Conservation (phyloP, 2,329 filamentous ascomycete species). For the Colletotrichum euphorbiae region DNA sequence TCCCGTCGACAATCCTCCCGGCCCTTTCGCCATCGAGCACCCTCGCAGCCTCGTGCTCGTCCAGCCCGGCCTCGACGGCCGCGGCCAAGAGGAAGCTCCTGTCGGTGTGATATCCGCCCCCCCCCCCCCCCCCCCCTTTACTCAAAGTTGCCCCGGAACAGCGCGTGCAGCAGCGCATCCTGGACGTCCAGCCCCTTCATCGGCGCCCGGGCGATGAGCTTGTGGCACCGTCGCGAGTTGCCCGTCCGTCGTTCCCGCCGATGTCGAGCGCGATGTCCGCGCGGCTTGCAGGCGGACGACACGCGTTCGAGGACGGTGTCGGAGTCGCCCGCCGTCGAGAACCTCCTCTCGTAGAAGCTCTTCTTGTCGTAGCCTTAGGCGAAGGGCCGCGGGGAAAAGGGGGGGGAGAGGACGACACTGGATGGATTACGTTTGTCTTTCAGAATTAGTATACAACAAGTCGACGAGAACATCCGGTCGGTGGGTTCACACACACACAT, state of each 20-base stretch:
- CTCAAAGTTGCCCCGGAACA: constrained; percentile 58
- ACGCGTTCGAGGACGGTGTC: constrained; percentile 48
- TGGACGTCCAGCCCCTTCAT: constrained; percentile 47
- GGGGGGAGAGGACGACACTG: background rate
- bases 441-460: no score
- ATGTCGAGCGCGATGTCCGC: constrained; percentile 54
- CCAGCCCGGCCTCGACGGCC: constrained; percentile 49
- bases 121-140: no score
- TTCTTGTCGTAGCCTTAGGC: constrained; percentile 50
- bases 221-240: constrained; percentile 58
- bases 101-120: constrained; percentile 56
- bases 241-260: constrained; percentile 56
- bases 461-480: no score
- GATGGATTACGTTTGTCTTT: background rate
- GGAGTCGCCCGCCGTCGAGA: constrained; percentile 39
- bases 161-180: constrained; percentile 53
- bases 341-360: constrained; percentile 48
- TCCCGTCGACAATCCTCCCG: constrained; percentile 47
- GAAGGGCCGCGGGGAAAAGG: no score
- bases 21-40: constrained; percentile 45
- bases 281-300: constrained; percentile 45
- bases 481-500: no score
- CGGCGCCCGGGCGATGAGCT: constrained; percentile 58
- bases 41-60: constrained; percentile 38
- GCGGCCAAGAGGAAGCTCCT: constrained; percentile 51